phyloP scores from a whole-genome alignment of 352 stramenopile genomes.

The Lagenidium giganteum region DNA sequence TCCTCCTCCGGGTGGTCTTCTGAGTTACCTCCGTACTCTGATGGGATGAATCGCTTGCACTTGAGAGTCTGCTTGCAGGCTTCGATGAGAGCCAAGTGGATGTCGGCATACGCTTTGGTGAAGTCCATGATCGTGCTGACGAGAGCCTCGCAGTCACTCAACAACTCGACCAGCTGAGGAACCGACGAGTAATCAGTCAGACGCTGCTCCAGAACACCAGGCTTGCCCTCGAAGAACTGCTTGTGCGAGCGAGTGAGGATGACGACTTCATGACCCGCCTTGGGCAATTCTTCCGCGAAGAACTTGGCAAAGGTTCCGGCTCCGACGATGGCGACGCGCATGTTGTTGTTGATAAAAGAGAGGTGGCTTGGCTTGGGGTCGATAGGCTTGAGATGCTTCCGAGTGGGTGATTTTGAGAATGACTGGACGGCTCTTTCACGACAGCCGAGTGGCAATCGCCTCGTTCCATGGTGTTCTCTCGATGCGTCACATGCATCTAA shows the following conservation, averaged over 20 bases:
- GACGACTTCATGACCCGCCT: slow-evolving; percentile 23
- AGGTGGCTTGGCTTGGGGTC: no score
- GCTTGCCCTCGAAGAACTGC: slow-evolving; percentile 23
- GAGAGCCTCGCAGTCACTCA: slow-evolving; percentile 27
- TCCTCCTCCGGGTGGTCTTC: slow-evolving; percentile 19
- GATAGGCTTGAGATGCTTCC: no score
- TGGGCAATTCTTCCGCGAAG: slow-evolving; percentile 19
- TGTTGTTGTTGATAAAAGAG: no score
- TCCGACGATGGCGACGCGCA: slow-evolving; percentile 34
- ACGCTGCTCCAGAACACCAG: slow-evolving; percentile 23
- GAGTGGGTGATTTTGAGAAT: no score
- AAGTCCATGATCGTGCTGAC: slow-evolving; percentile 21
- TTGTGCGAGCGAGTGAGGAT: slow-evolving; percentile 34
- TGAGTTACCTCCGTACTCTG: slow-evolving; percentile 26
- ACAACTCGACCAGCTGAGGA: slow-evolving; percentile 8
- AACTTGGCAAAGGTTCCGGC: slow-evolving; percentile 27
- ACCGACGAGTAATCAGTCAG: slow-evolving; percentile 27
- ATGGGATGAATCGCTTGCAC: slow-evolving; percentile 42
- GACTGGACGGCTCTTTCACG: no score
- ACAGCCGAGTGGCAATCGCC: no score
- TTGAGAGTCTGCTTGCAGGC: slow-evolving; percentile 26
- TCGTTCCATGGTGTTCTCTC: no score
- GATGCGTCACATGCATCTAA: no score
- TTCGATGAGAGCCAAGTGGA: slow-evolving; percentile 23
- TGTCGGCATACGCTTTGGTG: slow-evolving; percentile 3